Base-by-base conservation (phyloP, 2,329 filamentous ascomycete species). In the Ceratocystis harringtonii region DNA sequence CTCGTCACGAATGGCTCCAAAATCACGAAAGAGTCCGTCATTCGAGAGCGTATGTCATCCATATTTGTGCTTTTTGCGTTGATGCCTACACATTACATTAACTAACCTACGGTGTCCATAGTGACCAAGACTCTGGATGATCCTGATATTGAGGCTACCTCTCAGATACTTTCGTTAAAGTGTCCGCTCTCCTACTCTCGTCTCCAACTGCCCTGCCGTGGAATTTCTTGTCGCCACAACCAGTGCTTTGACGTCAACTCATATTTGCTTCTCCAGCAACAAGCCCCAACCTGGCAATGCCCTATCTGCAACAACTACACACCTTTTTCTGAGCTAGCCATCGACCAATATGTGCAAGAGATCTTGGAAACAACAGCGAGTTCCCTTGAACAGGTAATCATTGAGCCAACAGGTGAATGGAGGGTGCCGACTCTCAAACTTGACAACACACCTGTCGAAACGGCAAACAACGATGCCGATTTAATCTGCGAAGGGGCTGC, bases 281-380 rank as follows among this genome's bases (percentile, higher is more conserved):
- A 99, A 77, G 92, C 90, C 0, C 94, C 94, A 0, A 95, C 94
- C 19, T 99, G 94, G 94, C 80, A 85, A n/a, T 99, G 94, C 71
- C 94, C 94, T 0, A 87, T 96, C 25, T 99, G 94, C 78, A 92
- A 87, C 75, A 95, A 92, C 72, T 76, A 83, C 0, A 86, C 91
- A 1, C 84, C 86, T 0, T 99, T 90, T 74, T 88, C 92, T 62
- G 85, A 83, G 61, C 77, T 99, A 28, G 90, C 90, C 10, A 84
- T 97, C 36, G 94, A 99, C 70, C 88, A 94, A 84, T 94, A 79
- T 73, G 91, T 96, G 17, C 85, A 87, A 71, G 88, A 96, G 69
- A 96, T 99, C 65, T 77, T 99, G 30, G 79, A 83, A 65, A 85
- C 82, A 43, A 96, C 92, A 0, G 76, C 85, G 0, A 80, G 79